Evolutionary conservation across 768 basidiomycete species (phyloP).

Genomic region (Lactarius tabidus): DNA sequence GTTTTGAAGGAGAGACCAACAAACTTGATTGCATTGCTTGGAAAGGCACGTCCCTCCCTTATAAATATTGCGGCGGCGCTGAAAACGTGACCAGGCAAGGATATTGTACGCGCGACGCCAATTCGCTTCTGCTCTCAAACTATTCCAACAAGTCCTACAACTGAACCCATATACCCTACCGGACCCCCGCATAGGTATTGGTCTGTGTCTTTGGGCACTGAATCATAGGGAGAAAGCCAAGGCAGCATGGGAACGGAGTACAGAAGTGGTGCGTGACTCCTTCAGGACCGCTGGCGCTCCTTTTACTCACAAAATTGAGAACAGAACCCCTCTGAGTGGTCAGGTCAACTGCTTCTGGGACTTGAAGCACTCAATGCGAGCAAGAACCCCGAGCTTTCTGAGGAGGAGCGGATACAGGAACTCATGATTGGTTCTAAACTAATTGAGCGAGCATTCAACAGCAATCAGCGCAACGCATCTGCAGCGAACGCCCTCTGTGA

Average conservation of each 20-base stretch:
- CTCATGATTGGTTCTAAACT: constrained; percentile 65
- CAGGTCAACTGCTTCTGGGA: constrained; percentile 78
- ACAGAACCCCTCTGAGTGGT: constrained; percentile 76
- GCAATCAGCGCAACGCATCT: constrained; percentile 70
- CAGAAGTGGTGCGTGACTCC: constrained; percentile 63
- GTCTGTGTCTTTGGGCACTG: constrained; percentile 89
- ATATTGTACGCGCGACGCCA: constrained; percentile 78
- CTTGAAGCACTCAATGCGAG: constrained; percentile 84
- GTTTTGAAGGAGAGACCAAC: constrained; percentile 76
- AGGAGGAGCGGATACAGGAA: constrained; percentile 56
- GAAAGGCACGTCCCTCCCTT: constrained; percentile 58
- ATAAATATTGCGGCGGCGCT: background rate
- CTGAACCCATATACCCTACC: constrained; percentile 77
- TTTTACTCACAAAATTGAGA: background rate
- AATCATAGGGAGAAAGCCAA: constrained; percentile 79
- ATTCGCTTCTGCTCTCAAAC: constrained; percentile 72
- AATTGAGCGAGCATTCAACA: constrained; percentile 76
- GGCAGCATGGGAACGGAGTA: constrained; percentile 85
- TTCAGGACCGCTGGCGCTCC: background rate
- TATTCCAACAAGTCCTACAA: constrained; percentile 81
- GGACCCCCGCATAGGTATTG: constrained; percentile 94
- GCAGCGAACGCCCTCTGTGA: constrained; percentile 83
- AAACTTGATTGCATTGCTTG: constrained; percentile 82
- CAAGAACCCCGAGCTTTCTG: constrained; percentile 60
- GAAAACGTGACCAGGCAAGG: constrained; percentile 56